phyloP scores from a whole-genome alignment of 2,329 filamentous ascomycete species.

The Aspergillus luchuensis region DNA sequence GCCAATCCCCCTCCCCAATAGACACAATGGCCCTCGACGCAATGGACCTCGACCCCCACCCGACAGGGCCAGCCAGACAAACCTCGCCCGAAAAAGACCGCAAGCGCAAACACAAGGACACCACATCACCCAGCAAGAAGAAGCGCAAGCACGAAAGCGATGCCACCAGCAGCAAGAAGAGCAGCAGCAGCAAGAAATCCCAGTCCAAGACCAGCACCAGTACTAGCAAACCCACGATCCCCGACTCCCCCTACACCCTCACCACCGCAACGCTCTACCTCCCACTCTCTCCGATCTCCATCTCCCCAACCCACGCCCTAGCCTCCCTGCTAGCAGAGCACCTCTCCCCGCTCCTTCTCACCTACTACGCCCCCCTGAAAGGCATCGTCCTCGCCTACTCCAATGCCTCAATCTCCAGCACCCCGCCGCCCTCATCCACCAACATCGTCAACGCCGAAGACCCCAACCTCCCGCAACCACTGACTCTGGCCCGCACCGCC shows the following conservation, averaged over 20 bases:
- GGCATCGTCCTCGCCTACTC: constrained; percentile 61
- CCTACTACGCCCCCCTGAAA: constrained; percentile 61
- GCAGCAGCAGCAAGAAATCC: constrained; percentile 28
- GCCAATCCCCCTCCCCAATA: background rate
- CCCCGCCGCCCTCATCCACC: constrained; percentile 41
- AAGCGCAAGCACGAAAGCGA: constrained; percentile 43
- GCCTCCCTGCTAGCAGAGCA: constrained; percentile 63
- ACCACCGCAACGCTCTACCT: constrained; percentile 77
- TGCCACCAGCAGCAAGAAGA: constrained; percentile 21
- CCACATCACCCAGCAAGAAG: constrained; percentile 42
- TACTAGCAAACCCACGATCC: constrained; percentile 16
- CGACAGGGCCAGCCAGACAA: constrained; percentile 19
- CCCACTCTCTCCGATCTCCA: constrained; percentile 59
- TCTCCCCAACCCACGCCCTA: constrained; percentile 55
- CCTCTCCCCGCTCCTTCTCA: constrained; percentile 64
- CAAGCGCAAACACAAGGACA: constrained; percentile 50
- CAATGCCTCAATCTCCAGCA: constrained; percentile 45
- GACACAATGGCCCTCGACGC: constrained; percentile 40
- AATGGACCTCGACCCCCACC: constrained; percentile 43
- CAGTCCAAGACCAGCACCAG: constrained; percentile 33
- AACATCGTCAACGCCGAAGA: constrained; percentile 30
- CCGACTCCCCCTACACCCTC: constrained; percentile 70
- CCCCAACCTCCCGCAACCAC: constrained; percentile 36
- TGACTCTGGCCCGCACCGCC: constrained; percentile 50
- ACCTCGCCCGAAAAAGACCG: constrained; percentile 38